A percentile compares a stretch with the other conserved stretches of the same genome.
phyloP scores from a whole-genome alignment of 768 basidiomycete species.

The Lepiota brunneoincarnata region DNA sequence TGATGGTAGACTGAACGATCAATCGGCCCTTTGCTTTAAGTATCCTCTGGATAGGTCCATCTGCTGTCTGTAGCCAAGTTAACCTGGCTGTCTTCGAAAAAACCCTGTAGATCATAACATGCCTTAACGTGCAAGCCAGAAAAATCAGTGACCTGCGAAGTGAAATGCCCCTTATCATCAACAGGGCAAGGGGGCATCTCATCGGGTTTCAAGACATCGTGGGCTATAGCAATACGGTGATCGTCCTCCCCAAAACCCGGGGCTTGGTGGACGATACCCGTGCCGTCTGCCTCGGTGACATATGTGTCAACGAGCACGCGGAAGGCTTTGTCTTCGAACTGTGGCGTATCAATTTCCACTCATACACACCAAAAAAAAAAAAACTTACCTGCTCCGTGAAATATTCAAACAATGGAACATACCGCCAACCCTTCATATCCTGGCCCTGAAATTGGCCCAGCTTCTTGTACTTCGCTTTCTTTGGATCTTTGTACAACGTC shows the following conservation, averaged over 20 bases:
- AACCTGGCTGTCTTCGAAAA: background rate
- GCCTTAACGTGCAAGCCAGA: constrained; percentile 89
- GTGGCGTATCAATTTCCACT: constrained; percentile 3
- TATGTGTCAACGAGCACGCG: constrained; percentile 88
- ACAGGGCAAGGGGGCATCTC: constrained; percentile 97
- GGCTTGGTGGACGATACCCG: constrained; percentile 98
- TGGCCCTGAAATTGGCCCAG: constrained; percentile 82
- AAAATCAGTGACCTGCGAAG: constrained; percentile 87
- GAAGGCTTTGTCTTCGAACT: constrained; percentile 94
- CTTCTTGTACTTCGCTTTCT: constrained; percentile 95
- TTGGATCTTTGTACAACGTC: constrained; percentile 94
- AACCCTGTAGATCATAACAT: constrained; percentile 14
- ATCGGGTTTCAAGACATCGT: constrained; percentile 79
- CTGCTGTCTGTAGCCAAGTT: constrained; percentile 62
- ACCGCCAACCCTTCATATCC: constrained; percentile 96
- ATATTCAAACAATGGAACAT: constrained; percentile 93
- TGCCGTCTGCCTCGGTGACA: constrained; percentile 90
- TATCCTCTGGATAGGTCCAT: constrained; percentile 89
- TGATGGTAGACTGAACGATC: constrained; percentile 81
- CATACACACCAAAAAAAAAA: background rate
- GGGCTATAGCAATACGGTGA: constrained; percentile 85
- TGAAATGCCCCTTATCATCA: constrained; percentile 87
- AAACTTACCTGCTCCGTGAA: constrained; percentile 82
- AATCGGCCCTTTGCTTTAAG: constrained; percentile 86
- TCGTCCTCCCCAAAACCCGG: constrained; percentile 99